Evolutionary conservation across 2,329 filamentous ascomycete genomes (phyloP).

Genomic region (Erysiphe neolycopersici): DNA sequence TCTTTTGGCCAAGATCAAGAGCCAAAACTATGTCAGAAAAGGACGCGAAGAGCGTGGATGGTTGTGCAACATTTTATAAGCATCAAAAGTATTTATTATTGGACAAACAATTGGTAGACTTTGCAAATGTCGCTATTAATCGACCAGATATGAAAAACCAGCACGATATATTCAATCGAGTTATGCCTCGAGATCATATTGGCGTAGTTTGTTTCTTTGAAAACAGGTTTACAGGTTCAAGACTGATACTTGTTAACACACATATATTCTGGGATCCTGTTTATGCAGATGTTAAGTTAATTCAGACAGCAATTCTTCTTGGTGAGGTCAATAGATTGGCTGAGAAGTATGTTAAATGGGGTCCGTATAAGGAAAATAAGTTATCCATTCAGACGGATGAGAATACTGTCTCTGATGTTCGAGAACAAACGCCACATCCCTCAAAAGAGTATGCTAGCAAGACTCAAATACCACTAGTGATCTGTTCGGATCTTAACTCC

Average conservation of each 20-base stretch:
- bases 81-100: slow-evolving; percentile 78
- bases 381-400: slow-evolving; percentile 15
- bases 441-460: slow-evolving; percentile 69
- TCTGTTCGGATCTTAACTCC: slow-evolving; percentile 95
- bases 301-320: slow-evolving; percentile 88
- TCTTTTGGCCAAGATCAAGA: slow-evolving; percentile 75
- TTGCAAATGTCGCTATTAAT: slow-evolving; percentile 75
- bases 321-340: slow-evolving; percentile 69
- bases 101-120: slow-evolving; percentile 85
- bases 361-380: slow-evolving; percentile 55
- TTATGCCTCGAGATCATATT: slow-evolving; percentile 97
- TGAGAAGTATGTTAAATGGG: slow-evolving; percentile 58
- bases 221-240: slow-evolving; percentile 67
- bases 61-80: slow-evolving; percentile 93
- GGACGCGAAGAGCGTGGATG: slow-evolving; percentile 74
- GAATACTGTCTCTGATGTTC: slow-evolving; percentile 19
- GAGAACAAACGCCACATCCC: slow-evolving; percentile 33
- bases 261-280: slow-evolving; percentile 89
- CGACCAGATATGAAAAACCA: slow-evolving; percentile 92
- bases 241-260: slow-evolving; percentile 77
- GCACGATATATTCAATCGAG: slow-evolving; percentile 91
- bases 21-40: slow-evolving; percentile 79
- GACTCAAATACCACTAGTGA: slow-evolving; percentile 66
- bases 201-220: slow-evolving; percentile 80
- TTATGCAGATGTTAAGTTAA: slow-evolving; percentile 80